Base-by-base conservation (phyloP, 495 filamentous ascomycete species). In the Neurospora pannonica region DNA sequence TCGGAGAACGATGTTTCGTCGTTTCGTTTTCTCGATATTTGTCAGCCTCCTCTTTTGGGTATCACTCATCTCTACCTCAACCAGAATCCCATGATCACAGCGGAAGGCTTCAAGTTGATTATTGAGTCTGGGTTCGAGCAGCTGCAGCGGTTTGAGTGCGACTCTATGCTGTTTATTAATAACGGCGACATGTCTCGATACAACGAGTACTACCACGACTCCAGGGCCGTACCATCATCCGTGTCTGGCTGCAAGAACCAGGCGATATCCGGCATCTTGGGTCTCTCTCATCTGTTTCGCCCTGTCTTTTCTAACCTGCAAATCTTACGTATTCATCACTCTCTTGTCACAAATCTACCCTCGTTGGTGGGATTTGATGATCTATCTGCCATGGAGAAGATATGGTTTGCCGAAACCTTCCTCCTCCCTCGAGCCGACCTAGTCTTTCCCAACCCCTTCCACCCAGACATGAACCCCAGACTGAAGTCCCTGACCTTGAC, bases 401-500 rank as follows among this genome's bases (percentile, higher is more conserved):
- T 77, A 43, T 84, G 79, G 74, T 71, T 85, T 2, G 82, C 84
- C 11, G 85, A 87, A 72, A 81, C 75, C 5, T 72, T 74, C 19
- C 70, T 86, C 42, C 81, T 80, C 46, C 78, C 76, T 39, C 77
- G 78, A 36, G 80, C 82, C 11, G 79, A 81, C 17, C 73, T 81
- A 9, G 77, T 80, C 13, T 87, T 84, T 73, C 83, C 85, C 31
- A 77, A 84, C 38, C 74, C 80, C 37, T 83, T 85, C 5, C 71
- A 76, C 10, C 85, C 85, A 1, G 83, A 85, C 46, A 85, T 84
- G 74, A 87, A 87, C 73, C 84, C 85, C 9, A 78, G 85, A 8
- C 78, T 86, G 46, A 75, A 74, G 10, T 83, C 82, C 2, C 73
- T 87, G 8, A 81, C 81, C 11, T 72, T 87, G 39, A 82, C 83